Percentiles rank a stretch among this genome's conserved stretches.
phyloP scores from a whole-genome alignment of 2,329 filamentous ascomycete genomes.

The Ophiosphaerella korrae region DNA sequence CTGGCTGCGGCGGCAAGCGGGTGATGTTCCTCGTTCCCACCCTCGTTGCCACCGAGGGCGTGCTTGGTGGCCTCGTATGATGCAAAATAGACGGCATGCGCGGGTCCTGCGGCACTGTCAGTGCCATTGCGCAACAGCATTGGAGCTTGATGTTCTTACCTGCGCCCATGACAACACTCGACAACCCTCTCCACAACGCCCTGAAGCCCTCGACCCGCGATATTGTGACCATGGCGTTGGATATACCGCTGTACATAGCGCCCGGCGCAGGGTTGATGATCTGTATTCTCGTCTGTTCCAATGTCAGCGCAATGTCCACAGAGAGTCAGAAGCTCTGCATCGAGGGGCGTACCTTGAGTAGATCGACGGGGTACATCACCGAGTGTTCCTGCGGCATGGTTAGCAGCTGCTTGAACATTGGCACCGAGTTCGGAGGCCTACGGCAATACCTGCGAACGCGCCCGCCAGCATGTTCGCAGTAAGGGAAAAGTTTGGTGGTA shows the following conservation, averaged over 20 bases:
- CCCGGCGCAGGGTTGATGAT: slow-evolving; percentile 83
- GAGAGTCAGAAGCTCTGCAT: background rate
- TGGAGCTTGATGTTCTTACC: slow-evolving; percentile 58
- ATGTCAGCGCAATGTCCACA: slow-evolving; percentile 25
- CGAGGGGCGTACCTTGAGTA: slow-evolving; percentile 78
- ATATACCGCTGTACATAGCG: slow-evolving; percentile 84
- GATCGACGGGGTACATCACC: slow-evolving; percentile 98
- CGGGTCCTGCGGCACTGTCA: slow-evolving; percentile 69
- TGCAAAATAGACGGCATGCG: slow-evolving; percentile 97
- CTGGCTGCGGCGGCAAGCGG: slow-evolving; percentile 91
- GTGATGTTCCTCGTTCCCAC: slow-evolving; percentile 85
- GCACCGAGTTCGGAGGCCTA: slow-evolving; percentile 54
- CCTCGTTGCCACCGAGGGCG: slow-evolving; percentile 87
- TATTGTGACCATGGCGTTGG: slow-evolving; percentile 91
- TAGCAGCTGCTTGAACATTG: slow-evolving; percentile 19
- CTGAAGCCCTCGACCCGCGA: slow-evolving; percentile 86
- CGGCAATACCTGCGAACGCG: slow-evolving; percentile 94
- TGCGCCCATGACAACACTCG: slow-evolving; percentile 92
- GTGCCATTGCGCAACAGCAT: slow-evolving; percentile 14
- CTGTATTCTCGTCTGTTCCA: slow-evolving; percentile 89
- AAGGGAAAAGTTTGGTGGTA: slow-evolving; percentile 93
- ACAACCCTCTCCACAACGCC: slow-evolving; percentile 94
- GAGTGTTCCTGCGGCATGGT: slow-evolving; percentile 77
- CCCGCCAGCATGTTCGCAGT: slow-evolving; percentile 94
- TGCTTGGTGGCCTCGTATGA: slow-evolving; percentile 98